These are phyloP conservation scores for Lophiotrema nucula DNA, from an alignment of 495 filamentous ascomycete genomes.

Conservation along the genomic window DNA sequence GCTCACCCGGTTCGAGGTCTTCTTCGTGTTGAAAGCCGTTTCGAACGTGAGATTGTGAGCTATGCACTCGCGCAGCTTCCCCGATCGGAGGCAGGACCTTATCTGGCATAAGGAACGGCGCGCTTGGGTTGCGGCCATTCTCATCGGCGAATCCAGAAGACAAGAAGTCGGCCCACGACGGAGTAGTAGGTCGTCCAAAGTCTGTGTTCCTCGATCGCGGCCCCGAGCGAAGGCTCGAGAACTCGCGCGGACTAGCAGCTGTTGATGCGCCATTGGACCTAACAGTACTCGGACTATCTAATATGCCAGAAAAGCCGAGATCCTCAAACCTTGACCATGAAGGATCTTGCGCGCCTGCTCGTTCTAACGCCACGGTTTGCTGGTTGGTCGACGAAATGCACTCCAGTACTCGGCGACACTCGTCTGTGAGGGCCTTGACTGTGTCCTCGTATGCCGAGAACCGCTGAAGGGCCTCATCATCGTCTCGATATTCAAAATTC, in stretches of 20 bases:
- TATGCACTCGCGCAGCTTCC: constrained; percentile 63
- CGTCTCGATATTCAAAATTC: constrained; percentile 90
- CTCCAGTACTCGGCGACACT: constrained; percentile 85
- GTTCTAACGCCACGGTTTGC: constrained; percentile 56
- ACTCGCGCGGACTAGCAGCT: not conserved
- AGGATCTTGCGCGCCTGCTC: constrained; percentile 63
- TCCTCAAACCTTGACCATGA: constrained; percentile 98
- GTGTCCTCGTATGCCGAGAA: constrained; percentile 90
- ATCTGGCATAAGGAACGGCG: constrained; percentile 76
- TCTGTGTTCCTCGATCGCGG: constrained; percentile 63
- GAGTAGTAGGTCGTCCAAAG: constrained; percentile 83
- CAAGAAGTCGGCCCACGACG: constrained; percentile 96
- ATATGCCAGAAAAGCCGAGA: constrained; percentile 76
- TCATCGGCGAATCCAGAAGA: constrained; percentile 88
- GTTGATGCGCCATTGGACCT: constrained; percentile 21
- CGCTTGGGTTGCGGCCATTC: constrained; percentile 50
- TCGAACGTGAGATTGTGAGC: constrained; percentile 83
- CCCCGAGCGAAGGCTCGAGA: constrained; percentile 54
- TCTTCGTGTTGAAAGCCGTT: constrained; percentile 58
- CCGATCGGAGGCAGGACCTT: constrained; percentile 86
- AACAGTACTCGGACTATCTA: constrained; percentile 18
- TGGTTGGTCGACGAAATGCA: constrained; percentile 87
- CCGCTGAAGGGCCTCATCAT: constrained; percentile 75
- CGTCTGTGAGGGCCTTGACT: constrained; percentile 81
- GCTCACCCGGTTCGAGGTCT: constrained; percentile 82